phyloP scores from a whole-genome alignment of 208 protist species.

The Zelonia costaricensis region DNA sequence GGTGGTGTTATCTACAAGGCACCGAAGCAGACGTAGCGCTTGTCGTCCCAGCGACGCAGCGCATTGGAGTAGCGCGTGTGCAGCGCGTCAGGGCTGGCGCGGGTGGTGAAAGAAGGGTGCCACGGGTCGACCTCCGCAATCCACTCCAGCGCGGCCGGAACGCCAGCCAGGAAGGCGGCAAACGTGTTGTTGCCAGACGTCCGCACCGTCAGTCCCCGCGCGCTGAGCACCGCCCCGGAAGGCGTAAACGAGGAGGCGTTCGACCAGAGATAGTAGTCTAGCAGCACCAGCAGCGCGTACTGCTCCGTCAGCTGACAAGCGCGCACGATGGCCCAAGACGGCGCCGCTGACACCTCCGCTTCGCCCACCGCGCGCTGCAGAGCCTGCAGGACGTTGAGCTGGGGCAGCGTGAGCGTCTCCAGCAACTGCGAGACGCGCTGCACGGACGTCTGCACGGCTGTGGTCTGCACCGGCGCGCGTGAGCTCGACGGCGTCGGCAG shows the following conservation, averaged over 20 bases:
- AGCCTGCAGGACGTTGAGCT: constrained; percentile 9
- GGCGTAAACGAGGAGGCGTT: not conserved
- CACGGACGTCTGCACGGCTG: not conserved
- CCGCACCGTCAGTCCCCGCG: not conserved
- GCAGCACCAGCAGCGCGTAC: constrained; percentile 61
- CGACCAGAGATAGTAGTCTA: constrained; percentile 56
- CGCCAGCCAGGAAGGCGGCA: constrained; percentile 32
- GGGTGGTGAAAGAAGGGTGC: constrained; percentile 10
- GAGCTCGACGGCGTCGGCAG: not conserved
- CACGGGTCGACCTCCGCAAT: constrained; percentile 78
- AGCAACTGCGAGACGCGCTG: constrained; percentile 4
- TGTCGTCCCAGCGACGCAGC: constrained; percentile 80
- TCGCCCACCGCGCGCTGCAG: constrained; percentile 7
- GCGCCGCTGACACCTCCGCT: constrained; percentile 1
- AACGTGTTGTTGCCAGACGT: constrained; percentile 32
- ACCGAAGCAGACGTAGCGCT: constrained; percentile 76
- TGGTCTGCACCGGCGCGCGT: not conserved
- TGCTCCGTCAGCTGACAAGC: constrained; percentile 47
- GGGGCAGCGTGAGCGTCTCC: not conserved
- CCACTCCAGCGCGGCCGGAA: constrained; percentile 33
- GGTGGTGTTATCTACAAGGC: too few relatives aligned
- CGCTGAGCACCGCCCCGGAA: not conserved
- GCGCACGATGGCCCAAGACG: constrained; percentile 5
- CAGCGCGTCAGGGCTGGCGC: constrained; percentile 49
- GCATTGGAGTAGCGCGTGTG: constrained; percentile 80